A percentile compares a stretch with the other conserved stretches of the same genome.
Evolutionary conservation across 306 rosid genomes (phyloP).

Genomic region (Coriaria nepalensis): DNA sequence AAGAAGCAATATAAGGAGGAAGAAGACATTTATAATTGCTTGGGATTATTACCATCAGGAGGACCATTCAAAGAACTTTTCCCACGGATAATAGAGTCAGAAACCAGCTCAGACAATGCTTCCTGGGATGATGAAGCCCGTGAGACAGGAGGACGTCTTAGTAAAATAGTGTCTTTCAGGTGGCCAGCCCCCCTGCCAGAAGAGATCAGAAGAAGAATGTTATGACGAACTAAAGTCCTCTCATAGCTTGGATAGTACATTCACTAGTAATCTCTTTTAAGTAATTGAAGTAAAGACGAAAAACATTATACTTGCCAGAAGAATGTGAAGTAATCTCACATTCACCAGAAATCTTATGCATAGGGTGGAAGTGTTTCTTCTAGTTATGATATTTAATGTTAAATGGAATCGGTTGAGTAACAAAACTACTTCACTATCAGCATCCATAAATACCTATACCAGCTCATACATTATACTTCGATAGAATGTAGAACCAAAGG

Average conservation of each 20-base stretch:
- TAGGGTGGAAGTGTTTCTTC: no score
- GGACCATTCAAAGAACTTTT: conserved; percentile 12
- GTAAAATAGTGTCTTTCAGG: conserved; percentile 25
- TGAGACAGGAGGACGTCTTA: conserved; percentile 41
- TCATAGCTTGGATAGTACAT: neutral
- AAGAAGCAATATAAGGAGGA: conserved; percentile 1
- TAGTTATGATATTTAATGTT: no score
- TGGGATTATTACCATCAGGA: conserved; percentile 23
- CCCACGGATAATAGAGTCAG: conserved; percentile 27
- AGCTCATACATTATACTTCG: no score
- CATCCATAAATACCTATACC: no score
- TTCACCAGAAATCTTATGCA: no score
- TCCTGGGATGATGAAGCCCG: conserved; percentile 34
- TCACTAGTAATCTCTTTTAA: neutral
- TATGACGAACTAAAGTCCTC: no score
- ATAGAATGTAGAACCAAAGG: no score
- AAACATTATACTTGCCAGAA: no score
- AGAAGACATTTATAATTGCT: neutral
- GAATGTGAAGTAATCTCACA: no score
- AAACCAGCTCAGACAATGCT: conserved; percentile 26
- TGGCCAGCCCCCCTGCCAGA: conserved; percentile 22
- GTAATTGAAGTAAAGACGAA: neutral
- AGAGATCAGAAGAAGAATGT: neutral
- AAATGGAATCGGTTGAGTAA: no score
- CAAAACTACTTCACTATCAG: no score